Evolutionary conservation across 2,329 filamentous ascomycete genomes (phyloP).

Genomic region (Xylariaceae sp.): DNA sequence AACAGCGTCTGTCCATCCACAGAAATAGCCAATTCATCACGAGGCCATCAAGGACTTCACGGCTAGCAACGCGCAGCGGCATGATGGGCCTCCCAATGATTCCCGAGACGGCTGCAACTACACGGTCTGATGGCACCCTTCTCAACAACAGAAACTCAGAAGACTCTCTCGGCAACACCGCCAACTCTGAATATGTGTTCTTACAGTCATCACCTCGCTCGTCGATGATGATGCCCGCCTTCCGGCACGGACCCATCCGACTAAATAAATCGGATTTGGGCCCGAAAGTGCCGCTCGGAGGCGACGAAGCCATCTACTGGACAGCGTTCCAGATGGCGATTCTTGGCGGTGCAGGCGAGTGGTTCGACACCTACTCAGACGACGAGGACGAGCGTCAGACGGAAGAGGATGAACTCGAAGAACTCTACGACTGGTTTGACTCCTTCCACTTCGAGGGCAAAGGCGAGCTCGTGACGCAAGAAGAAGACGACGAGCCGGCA

Average conservation of each 20-base stretch:
- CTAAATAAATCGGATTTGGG: constrained; percentile 42
- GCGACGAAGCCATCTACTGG: constrained; percentile 55
- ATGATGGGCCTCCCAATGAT: constrained; percentile 28
- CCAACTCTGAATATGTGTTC: constrained; percentile 44
- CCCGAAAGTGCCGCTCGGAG: constrained; percentile 35
- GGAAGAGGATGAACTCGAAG: constrained; percentile 44
- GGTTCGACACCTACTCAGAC: constrained; percentile 41
- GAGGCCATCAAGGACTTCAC: constrained; percentile 31
- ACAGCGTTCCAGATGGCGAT: constrained; percentile 62
- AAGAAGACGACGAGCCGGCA: constrained; percentile 29
- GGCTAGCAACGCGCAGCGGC: constrained; percentile 24
- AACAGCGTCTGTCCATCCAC: constrained; percentile 16
- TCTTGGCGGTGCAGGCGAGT: constrained; percentile 50
- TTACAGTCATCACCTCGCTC: constrained; percentile 46
- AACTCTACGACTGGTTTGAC: constrained; percentile 48
- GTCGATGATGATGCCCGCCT: constrained; percentile 40
- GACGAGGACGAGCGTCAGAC: constrained; percentile 36
- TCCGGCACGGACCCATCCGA: constrained; percentile 52
- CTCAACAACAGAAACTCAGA: constrained; percentile 16
- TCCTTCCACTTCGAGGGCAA: constrained; percentile 43
- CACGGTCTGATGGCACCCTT: constrained; percentile 15
- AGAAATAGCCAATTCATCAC: constrained; percentile 27
- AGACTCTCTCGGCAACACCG: constrained; percentile 19
- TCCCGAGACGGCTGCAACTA: constrained; percentile 23
- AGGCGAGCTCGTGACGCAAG: constrained; percentile 35